Evolutionary conservation across 495 filamentous ascomycete species (phyloP).

Genomic region (Massariosphaeria phaeospora): DNA sequence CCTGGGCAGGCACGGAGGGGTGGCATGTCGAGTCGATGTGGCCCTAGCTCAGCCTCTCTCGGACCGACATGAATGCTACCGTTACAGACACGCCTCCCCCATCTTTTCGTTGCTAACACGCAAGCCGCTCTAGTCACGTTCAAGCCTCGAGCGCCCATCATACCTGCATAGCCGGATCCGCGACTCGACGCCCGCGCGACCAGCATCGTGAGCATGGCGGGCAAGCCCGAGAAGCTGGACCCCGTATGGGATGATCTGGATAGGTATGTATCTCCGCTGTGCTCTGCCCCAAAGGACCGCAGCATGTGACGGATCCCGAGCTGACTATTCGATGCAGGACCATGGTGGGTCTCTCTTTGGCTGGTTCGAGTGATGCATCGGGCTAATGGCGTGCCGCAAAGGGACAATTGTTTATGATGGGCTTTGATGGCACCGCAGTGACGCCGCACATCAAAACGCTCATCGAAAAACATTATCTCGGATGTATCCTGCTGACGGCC

Average conservation of each 20-base stretch:
- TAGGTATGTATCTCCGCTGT: slow-evolving; percentile 34
- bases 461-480: slow-evolving; percentile 79
- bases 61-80: slow-evolving; percentile 20
- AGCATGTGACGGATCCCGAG: slow-evolving; percentile 9
- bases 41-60: slow-evolving; percentile 12
- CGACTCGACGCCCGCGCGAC: slow-evolving; percentile 14
- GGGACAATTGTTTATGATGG: slow-evolving; percentile 93
- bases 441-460: slow-evolving; percentile 78
- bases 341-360: slow-evolving; percentile 24
- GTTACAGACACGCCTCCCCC: slow-evolving; percentile 13
- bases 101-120: slow-evolving; percentile 22
- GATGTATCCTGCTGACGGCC: slow-evolving; percentile 76
- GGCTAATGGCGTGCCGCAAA: slow-evolving; percentile 24
- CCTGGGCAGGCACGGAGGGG: background rate
- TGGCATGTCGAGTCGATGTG: slow-evolving; percentile 17
- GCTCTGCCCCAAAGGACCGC: slow-evolving; percentile 2
- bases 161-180: slow-evolving; percentile 11
- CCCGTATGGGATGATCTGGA: slow-evolving; percentile 66
- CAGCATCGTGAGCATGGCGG: slow-evolving; percentile 23
- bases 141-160: slow-evolving; percentile 20
- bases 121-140: slow-evolving; percentile 25
- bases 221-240: slow-evolving; percentile 51
- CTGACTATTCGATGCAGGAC: slow-evolving; percentile 30
- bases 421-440: slow-evolving; percentile 84
- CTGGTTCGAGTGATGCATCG: slow-evolving; percentile 3